These are phyloP conservation scores for Penicillium odoratum DNA, from an alignment of 495 filamentous ascomycete genomes.

Conservation along the genomic window DNA sequence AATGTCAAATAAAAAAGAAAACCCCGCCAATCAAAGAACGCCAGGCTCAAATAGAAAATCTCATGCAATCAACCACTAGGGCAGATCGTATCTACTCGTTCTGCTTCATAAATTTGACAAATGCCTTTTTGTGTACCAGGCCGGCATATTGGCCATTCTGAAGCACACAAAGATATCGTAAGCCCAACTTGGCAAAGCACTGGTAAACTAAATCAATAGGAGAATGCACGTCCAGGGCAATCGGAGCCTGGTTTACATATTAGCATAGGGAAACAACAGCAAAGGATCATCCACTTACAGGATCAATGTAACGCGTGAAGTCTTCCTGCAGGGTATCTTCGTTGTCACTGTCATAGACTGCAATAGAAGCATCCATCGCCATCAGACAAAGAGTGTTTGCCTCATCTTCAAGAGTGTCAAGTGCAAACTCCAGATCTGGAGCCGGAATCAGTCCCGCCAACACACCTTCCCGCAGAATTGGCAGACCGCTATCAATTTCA, in stretches of 20 bases:
- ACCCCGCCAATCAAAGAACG: background rate
- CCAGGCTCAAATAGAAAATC: background rate
- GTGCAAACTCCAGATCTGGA: slow-evolving; percentile 89
- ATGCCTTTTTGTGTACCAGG: slow-evolving; percentile 94
- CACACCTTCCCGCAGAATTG: slow-evolving; percentile 76
- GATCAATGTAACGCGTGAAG: slow-evolving; percentile 90
- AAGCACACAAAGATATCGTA: slow-evolving; percentile 90
- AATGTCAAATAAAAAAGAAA: slow-evolving; percentile 6
- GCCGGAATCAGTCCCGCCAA: slow-evolving; percentile 90
- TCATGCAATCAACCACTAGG: background rate
- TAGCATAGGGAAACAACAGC: background rate
- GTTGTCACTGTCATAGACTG: slow-evolving; percentile 52
- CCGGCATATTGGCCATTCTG: slow-evolving; percentile 83
- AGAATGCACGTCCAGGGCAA: slow-evolving; percentile 83
- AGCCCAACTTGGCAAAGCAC: slow-evolving; percentile 90
- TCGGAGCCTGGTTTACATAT: slow-evolving; percentile 57
- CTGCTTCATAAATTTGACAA: slow-evolving; percentile 91
- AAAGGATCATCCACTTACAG: slow-evolving; percentile 43
- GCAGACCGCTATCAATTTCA: slow-evolving; percentile 89
- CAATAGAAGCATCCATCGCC: slow-evolving; percentile 59
- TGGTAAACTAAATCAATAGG: slow-evolving; percentile 97
- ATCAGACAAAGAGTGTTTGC: slow-evolving; percentile 76
- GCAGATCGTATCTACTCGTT: slow-evolving; percentile 52
- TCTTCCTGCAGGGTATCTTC: slow-evolving; percentile 50
- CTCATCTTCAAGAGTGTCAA: slow-evolving; percentile 79